These are phyloP conservation scores for Trametes sp. DNA, from an alignment of 1,284 basidiomycete species.

Conservation along the genomic window DNA sequence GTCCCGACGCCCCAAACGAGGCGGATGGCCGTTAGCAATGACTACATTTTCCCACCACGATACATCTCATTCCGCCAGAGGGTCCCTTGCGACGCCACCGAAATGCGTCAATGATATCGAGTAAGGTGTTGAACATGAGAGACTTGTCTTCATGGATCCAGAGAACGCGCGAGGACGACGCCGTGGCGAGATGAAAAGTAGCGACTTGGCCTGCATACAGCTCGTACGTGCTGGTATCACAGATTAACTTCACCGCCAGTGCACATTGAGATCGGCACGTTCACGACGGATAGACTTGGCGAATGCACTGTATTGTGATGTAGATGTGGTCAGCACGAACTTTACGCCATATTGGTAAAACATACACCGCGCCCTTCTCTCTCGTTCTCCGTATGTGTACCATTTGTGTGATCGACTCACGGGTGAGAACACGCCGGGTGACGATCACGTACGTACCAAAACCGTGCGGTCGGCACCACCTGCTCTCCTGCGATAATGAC, in stretches of 20 bases:
- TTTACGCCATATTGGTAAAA: neutral
- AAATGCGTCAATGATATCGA: no score
- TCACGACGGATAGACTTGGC: neutral
- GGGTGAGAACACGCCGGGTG: neutral
- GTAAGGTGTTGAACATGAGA: no score
- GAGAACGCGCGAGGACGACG: no score
- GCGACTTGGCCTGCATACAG: no score
- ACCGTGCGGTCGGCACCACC: neutral
- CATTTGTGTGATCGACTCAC: neutral
- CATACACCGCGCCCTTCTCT: neutral
- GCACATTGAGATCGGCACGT: neutral
- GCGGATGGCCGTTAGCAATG: neutral
- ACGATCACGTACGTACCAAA: neutral
- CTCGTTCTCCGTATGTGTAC: neutral
- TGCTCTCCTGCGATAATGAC: neutral
- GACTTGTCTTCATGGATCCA: no score
- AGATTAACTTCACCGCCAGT: neutral
- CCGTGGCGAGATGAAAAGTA: no score
- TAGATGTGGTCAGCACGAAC: neutral
- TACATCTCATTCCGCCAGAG: neutral
- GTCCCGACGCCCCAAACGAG: slow-evolving; percentile 1
- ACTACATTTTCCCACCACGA: neutral
- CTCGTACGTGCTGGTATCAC: neutral
- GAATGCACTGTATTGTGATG: neutral
- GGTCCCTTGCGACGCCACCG: neutral